phyloP scores from a whole-genome alignment of 1,284 basidiomycete species.

The Taiwanofungus camphoratus region DNA sequence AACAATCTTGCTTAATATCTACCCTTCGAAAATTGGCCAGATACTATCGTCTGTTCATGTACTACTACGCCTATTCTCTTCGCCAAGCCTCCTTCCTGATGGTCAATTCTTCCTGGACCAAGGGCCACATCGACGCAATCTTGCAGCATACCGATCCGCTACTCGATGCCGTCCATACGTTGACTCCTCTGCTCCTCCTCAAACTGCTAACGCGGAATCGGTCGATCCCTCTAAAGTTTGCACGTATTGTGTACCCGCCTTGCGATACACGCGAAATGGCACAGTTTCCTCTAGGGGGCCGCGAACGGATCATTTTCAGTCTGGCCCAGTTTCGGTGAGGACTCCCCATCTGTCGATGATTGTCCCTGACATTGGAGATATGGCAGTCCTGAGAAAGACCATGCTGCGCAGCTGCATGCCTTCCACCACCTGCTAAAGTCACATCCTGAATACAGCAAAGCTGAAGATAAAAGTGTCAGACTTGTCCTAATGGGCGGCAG shows the following conservation, averaged over 20 bases:
- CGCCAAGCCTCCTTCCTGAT: conserved; percentile 75
- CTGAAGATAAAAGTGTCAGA: conserved; percentile 32
- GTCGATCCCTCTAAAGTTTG: conserved; percentile 18
- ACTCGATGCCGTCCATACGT: conserved; percentile 38
- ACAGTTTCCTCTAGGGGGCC: conserved; percentile 52
- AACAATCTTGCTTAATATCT: conserved; percentile 2
- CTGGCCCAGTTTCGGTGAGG: conserved; percentile 89
- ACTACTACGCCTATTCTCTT: conserved; percentile 75
- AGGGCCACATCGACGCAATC: conserved; percentile 75
- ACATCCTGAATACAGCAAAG: conserved; percentile 51
- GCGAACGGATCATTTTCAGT: conserved; percentile 73
- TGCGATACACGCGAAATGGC: conserved; percentile 82
- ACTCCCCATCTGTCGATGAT: not conserved
- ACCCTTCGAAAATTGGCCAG: conserved; percentile 33
- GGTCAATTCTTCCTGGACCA: conserved; percentile 97
- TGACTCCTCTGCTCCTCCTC: conserved; percentile 24
- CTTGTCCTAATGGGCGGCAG: conserved; percentile 82
- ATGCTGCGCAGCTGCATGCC: conserved; percentile 73
- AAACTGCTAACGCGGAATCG: conserved; percentile 17
- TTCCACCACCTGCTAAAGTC: conserved; percentile 55
- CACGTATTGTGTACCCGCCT: conserved; percentile 80
- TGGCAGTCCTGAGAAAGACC: conserved; percentile 87
- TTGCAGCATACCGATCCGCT: conserved; percentile 49
- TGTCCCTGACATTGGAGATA: not conserved
- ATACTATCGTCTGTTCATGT: conserved; percentile 89